Percentiles rank a stretch among this genome's conserved stretches.
phyloP scores from a whole-genome alignment of 371 early-diverging fungal species.

The Circinella umbellata region DNA sequence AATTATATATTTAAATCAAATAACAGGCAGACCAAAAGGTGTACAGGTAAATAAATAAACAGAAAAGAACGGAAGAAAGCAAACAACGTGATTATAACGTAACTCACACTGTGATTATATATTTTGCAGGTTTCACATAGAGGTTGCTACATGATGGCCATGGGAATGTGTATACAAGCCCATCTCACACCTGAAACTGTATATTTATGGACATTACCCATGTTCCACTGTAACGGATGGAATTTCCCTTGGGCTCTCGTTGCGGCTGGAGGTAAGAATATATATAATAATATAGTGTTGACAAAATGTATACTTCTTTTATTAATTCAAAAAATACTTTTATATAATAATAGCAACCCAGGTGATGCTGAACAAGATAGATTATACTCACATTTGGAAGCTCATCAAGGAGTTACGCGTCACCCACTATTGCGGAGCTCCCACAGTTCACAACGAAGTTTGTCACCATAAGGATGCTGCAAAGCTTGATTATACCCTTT shows the following conservation, averaged over 20 bases:
- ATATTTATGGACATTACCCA: conserved; percentile 66
- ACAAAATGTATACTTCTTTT: neutral
- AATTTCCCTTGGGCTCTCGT: conserved; percentile 67
- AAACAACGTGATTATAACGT: too few species aligned
- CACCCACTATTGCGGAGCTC: conserved; percentile 71
- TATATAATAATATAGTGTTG: neutral
- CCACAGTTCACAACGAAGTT: conserved; percentile 70
- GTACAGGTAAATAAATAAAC: neutral
- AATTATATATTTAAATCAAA: too few species aligned
- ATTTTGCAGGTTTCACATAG: conserved; percentile 27
- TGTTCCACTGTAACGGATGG: conserved; percentile 77
- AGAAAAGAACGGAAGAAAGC: too few species aligned
- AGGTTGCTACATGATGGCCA: conserved; percentile 61
- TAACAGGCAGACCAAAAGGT: conserved; percentile 55
- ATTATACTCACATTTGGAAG: conserved; percentile 65
- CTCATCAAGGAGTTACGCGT: conserved; percentile 49
- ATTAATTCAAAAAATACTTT: neutral
- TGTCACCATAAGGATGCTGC: conserved; percentile 58
- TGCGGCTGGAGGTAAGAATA: conserved; percentile 48
- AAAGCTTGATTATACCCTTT: conserved; percentile 46
- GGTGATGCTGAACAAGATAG: conserved; percentile 63
- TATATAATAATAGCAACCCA: conserved; percentile 36
- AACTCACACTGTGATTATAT: too few species aligned
- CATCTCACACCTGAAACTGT: conserved; percentile 47
- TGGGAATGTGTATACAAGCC: conserved; percentile 56